A percentile compares a stretch with the other conserved stretches of the same genome.
Conservation (phyloP, 2,329 filamentous ascomycete species). For the Cladosporium sp. region DNA sequence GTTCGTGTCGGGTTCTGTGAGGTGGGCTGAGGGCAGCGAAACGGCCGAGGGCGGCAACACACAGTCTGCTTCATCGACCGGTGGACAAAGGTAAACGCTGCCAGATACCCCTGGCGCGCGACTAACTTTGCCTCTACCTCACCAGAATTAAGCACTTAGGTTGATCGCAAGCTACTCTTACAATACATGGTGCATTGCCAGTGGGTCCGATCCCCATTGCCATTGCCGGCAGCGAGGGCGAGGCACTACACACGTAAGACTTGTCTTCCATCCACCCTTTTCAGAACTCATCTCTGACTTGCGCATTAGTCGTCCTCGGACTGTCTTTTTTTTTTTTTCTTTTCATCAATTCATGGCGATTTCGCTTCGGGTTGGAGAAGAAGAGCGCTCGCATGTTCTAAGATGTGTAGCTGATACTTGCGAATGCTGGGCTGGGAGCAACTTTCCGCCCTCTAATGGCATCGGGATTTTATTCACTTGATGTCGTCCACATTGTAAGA, state of each 20-base stretch:
- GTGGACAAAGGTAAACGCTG: neutral
- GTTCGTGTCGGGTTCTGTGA: neutral
- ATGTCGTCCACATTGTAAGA: no score
- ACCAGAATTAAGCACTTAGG: neutral
- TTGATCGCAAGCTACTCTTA: neutral
- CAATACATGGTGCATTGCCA: neutral
- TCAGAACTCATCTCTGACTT: neutral
- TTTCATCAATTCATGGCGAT: neutral
- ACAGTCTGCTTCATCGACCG: neutral
- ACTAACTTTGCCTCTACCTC: neutral
- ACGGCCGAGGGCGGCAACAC: neutral
- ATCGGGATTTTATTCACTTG: no score
- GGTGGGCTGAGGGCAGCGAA: neutral
- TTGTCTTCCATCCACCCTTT: neutral
- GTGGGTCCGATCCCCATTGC: conserved; percentile 2
- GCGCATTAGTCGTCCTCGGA: neutral
- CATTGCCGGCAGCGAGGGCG: neutral
- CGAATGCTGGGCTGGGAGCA: no score
- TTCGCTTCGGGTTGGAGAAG: conserved; percentile 1
- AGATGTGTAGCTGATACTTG: no score
- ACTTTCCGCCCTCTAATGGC: no score
- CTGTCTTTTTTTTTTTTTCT: conserved; percentile 1
- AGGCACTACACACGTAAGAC: neutral
- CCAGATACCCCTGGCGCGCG: neutral
- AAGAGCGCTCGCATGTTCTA: neutral